Evolutionary conservation across 169 alveolate genomes (phyloP), one percentile per base, ranked within the genome.

Genomic region (Plasmodium vivax): DNA sequence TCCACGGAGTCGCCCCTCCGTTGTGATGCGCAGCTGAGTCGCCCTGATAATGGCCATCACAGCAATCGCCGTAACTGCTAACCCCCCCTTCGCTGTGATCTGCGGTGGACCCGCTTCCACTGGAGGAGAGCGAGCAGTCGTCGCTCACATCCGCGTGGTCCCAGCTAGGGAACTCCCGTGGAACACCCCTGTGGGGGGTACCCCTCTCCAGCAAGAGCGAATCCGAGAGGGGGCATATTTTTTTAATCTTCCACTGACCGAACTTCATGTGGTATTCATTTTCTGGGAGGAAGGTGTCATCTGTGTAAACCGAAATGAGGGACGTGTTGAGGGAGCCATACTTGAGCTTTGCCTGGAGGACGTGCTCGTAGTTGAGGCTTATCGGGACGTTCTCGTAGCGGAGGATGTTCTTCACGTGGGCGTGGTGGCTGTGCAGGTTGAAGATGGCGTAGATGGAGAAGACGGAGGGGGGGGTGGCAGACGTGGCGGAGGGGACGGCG

Each of bases 221-320:
- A 34, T 80, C 23, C 10, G 51, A 19, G 8, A 36, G 36, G 30
- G 73, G 75, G 30, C 14, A 23, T 12, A 90, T 73, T 71, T 83
- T 82, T 23, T 92, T 92, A 8, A 92, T 38, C 47, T 83, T 92
- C 95, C 95, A 92, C 73, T 92, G 74, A 12, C 95, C 95, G 51
- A 72, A 92, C 43, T 92, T 92, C 58, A 92, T 72, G 75, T 92
- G 56, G 62, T 82, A 82, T 34, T 81, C 92, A 19, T 82, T 92
- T 4, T 72, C 85, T 3, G 95, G 92, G 1, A 54, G 34, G 62
- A 51, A 68, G 1, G 95, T 92, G 72, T 92, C 95, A 83, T 92
- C 95, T 8, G 95, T 92, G 79, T 92, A 92, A 12, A 92, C 62
- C 10, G 95, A 73, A 45, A 92, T 92, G n/a, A 92, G 88, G 8